Evolutionary conservation across 805 yeast genomes (phyloP), one percentile per base, ranked within the genome.

Genomic region (Scheffersomyces amazonensis): DNA sequence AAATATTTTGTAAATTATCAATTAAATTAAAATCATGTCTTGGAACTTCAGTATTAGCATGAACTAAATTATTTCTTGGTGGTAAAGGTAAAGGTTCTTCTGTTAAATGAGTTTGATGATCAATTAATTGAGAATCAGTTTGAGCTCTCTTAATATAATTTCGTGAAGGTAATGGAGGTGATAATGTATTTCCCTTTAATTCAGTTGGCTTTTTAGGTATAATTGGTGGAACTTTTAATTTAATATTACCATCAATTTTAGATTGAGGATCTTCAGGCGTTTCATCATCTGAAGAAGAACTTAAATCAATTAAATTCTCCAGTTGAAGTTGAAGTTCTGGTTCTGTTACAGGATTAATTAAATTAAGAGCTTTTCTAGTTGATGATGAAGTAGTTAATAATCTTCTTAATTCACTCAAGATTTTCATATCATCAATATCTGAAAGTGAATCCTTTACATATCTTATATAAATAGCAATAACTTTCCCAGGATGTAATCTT

Each of bases 391-490:
- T 34, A 2, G 42, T 21, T 19, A 48, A 44, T 48, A 47, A 56
- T 54, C 40, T 52, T 21, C 18, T 65, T 27, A 61, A 46, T 45
- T 65, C 69, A 16, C 33, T 39, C 22, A 62, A 47, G n/a, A 67
- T 63, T 29, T 48, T 48, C 15, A 41, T 16, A 35, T 73, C 77
- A 19, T 76, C 76, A 23, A 64, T 44, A 34, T 75, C 78, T n/a
- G 85, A 80, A 51, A 86, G 68, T 1, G 91, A 83, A 31, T 75
- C 73, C 9, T 75, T 73, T 5, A 95, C 86, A 34, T 85, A 86
- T 30, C 98, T 67, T 24, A 93, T 85, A 55, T 79, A 90, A 4
- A 93, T 87, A 1, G 84, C 95, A 16, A 75, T 46, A 0, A 93
- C 69, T 44, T 79, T 83, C 3, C 68, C 62, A 0, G 96, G 95